Evolutionary conservation across 2,329 filamentous ascomycete genomes (phyloP).

Genomic region (Epichloe scottii): DNA sequence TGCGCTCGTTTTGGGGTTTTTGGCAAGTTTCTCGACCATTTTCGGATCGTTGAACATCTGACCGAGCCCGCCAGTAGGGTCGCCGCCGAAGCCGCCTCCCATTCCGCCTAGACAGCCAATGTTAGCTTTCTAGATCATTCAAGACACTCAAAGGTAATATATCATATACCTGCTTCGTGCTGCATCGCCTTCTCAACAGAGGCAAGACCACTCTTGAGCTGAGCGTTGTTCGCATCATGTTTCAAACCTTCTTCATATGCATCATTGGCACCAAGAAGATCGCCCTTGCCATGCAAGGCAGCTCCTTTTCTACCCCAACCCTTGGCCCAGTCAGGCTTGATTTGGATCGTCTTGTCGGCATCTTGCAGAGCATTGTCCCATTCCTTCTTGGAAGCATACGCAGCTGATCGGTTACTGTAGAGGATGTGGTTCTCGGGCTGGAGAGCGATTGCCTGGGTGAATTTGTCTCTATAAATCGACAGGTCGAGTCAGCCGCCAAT

Average conservation of each 20-base stretch:
- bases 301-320: constrained; percentile 90
- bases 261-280: constrained; percentile 73
- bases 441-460: constrained; percentile 81
- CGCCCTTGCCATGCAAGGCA: constrained; percentile 75
- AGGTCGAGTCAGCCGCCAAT: not conserved
- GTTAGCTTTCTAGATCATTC: constrained; percentile 3
- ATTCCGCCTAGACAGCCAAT: not conserved
- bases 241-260: constrained; percentile 93
- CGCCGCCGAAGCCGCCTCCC: constrained; percentile 31
- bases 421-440: constrained; percentile 90
- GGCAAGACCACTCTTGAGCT: constrained; percentile 78
- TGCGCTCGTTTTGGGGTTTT: constrained; percentile 82
- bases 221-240: constrained; percentile 80
- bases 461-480: constrained; percentile 58
- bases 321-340: constrained; percentile 98
- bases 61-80: constrained; percentile 66
- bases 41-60: constrained; percentile 91
- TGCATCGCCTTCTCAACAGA: constrained; percentile 83
- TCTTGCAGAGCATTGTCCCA: constrained; percentile 77
- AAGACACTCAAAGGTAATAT: not conserved
- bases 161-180: constrained; percentile 26
- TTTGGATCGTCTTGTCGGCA: constrained; percentile 81
- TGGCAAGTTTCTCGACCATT: constrained; percentile 78
- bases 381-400: constrained; percentile 78
- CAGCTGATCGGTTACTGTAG: constrained; percentile 90